Base-by-base conservation (phyloP, 306 rosid genomes). In the Styphnolobium japonicum region DNA sequence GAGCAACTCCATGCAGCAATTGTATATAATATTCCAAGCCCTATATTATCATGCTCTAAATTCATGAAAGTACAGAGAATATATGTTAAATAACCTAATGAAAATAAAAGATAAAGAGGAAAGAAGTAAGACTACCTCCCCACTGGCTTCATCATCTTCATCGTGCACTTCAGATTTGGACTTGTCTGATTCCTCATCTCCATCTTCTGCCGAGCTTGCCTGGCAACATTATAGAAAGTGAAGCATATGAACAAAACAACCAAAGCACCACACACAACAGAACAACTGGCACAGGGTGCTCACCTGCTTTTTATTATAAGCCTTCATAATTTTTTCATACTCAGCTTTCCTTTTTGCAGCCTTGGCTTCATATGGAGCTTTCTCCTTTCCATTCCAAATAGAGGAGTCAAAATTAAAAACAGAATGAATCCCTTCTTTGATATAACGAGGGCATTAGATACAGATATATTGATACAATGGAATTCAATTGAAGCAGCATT, bases 321-420 rank as follows among this genome's bases (percentile, higher is more conserved):
- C 87, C 27, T 82, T 90, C 76, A 90, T 82, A 10, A 80, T 76
- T 80, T 92, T 92, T 60, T 92, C 94, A 70, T 88, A 88, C 21
- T 92, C 97, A 0, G 42, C 74, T 89, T 94, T 94, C 86, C 80
- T 87, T 79, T 92, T 90, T 7, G 87, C 88, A 62, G 98, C 95
- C 85, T 82, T 84, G 69, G 93, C 98, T 90, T 90, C 98, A 81
- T 77, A 94, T 36, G 94, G 91, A 79, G 98, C 91, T 89, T 92
- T 94, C 73, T 94, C 98, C 98, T 94, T 53, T 83, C 56, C 25
- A 69, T 55, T 39, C 40, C 78, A 70, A 81, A 63, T 1, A 79
- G 66, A 64, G 22, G 22, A 79, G 55, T 65, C 15, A 68, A 23
- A 57, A 61, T 55, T 9, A 73, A 58, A 39, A 23, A 64, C 73